These are phyloP conservation scores for Aegilops longissima DNA, from an alignment of 176 grass and related monocot species.

Conservation along the genomic window DNA sequence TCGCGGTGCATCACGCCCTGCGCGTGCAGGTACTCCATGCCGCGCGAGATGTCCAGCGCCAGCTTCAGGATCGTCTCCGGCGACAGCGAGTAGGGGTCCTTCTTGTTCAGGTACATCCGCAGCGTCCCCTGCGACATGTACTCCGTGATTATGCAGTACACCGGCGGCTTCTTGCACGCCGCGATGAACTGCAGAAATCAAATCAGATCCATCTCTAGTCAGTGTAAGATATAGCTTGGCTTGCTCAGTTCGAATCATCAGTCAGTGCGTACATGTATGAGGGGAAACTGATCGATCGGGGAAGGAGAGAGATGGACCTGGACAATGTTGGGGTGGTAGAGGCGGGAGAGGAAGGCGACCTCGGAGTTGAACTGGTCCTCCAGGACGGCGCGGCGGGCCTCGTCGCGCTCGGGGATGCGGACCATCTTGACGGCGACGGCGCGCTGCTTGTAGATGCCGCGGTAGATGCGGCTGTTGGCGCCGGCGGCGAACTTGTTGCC, in stretches of 20 bases:
- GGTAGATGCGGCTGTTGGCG: conserved; percentile 93
- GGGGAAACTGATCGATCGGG: neutral
- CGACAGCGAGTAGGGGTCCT: conserved; percentile 91
- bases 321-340: conserved; percentile 93
- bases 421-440: conserved; percentile 96
- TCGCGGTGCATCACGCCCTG: conserved; percentile 97
- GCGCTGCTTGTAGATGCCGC: conserved; percentile 92
- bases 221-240: no score
- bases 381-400: conserved; percentile 51
- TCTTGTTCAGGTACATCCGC: conserved; percentile 98
- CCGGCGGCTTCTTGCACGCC: conserved; percentile 90
- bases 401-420: conserved; percentile 94
- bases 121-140: conserved; percentile 99
- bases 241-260: no score
- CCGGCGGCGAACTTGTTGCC: conserved; percentile 98
- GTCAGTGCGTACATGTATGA: neutral
- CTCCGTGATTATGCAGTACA: conserved; percentile 98
- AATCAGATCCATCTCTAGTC: neutral
- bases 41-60: conserved; percentile 88
- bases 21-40: conserved; percentile 94
- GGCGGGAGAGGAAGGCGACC: conserved; percentile 85
- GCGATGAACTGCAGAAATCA: conserved; percentile 77
- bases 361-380: conserved; percentile 98
- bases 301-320: conserved; percentile 35
- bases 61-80: conserved; percentile 81